Evolutionary conservation across 2,329 filamentous ascomycete species (phyloP).

Genomic region (Aspergillus brunneoviolaceus): DNA sequence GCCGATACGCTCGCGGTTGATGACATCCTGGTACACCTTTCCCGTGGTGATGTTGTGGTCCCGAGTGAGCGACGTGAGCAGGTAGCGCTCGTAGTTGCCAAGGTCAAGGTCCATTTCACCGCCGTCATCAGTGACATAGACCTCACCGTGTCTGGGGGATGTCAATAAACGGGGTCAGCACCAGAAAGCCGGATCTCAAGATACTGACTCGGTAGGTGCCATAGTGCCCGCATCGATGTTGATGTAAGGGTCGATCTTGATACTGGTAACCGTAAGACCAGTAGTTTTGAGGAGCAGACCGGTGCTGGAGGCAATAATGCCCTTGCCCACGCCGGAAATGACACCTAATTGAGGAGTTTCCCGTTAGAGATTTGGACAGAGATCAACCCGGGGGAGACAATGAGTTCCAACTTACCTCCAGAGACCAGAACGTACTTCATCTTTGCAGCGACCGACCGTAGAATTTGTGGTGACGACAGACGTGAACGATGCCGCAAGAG

Average conservation of each 20-base stretch:
- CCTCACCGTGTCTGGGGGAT: constrained; percentile 66
- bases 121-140: constrained; percentile 82
- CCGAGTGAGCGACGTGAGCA: constrained; percentile 74
- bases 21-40: constrained; percentile 90
- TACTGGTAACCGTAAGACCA: constrained; percentile 30
- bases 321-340: constrained; percentile 56
- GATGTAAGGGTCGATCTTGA: constrained; percentile 64
- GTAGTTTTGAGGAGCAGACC: constrained; percentile 32
- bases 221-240: constrained; percentile 75
- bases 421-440: constrained; percentile 84
- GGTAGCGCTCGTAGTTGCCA: constrained; percentile 77
- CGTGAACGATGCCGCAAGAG: neutral
- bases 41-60: constrained; percentile 98
- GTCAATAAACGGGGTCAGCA: constrained; percentile 5
- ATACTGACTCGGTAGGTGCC: constrained; percentile 35
- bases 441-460: constrained; percentile 33
- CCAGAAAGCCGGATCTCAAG: constrained; percentile 4
- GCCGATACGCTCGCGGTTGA: constrained; percentile 68
- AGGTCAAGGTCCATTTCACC: constrained; percentile 74
- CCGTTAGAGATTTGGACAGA: constrained; percentile 12
- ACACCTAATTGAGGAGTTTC: constrained; percentile 35
- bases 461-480: neutral
- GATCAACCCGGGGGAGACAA: neutral
- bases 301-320: constrained; percentile 62
- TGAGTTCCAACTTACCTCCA: constrained; percentile 59